These are phyloP conservation scores for Volvox africanus DNA, from an alignment of 139 green algal species.

Conservation along the genomic window DNA sequence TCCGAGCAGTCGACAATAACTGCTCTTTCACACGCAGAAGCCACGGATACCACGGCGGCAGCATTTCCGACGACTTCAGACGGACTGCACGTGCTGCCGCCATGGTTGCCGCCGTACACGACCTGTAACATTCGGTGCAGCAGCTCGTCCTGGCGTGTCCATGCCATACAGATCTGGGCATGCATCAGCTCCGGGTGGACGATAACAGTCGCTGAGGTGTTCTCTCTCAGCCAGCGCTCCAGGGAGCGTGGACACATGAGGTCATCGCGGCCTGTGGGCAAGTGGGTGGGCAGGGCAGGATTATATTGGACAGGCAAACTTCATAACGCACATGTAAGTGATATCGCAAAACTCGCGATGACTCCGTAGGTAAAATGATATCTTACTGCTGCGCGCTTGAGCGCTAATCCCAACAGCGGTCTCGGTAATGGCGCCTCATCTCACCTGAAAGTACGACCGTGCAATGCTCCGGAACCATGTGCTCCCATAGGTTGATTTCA, in stretches of 20 bases:
- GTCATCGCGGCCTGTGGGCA: conserved; percentile 45
- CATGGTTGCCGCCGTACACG: conserved; percentile 24
- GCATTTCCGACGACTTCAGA: too few relatives aligned
- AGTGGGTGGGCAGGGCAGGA: background rate
- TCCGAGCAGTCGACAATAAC: too few relatives aligned
- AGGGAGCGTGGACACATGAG: conserved; percentile 31
- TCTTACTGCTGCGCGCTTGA: too few relatives aligned
- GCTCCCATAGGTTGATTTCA: conserved; percentile 41
- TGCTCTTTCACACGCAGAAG: too few relatives aligned
- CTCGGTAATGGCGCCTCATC: background rate
- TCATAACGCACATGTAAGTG: too few relatives aligned
- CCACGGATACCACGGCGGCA: too few relatives aligned
- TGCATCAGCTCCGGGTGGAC: conserved; percentile 35
- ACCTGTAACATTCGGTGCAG: conserved; percentile 12
- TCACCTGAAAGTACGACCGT: conserved; percentile 42
- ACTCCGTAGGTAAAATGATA: too few relatives aligned
- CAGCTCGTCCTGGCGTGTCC: conserved; percentile 32
- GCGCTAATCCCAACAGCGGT: too few relatives aligned
- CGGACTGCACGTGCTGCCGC: background rate
- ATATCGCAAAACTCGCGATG: too few relatives aligned
- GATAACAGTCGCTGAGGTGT: conserved; percentile 28
- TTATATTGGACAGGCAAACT: background rate
- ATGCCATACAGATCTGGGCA: conserved; percentile 39
- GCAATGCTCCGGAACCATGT: background rate
- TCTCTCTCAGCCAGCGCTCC: conserved; percentile 32